Base-by-base conservation (phyloP, 2,329 filamentous ascomycete species). In the Alternaria novae-zelandiae region DNA sequence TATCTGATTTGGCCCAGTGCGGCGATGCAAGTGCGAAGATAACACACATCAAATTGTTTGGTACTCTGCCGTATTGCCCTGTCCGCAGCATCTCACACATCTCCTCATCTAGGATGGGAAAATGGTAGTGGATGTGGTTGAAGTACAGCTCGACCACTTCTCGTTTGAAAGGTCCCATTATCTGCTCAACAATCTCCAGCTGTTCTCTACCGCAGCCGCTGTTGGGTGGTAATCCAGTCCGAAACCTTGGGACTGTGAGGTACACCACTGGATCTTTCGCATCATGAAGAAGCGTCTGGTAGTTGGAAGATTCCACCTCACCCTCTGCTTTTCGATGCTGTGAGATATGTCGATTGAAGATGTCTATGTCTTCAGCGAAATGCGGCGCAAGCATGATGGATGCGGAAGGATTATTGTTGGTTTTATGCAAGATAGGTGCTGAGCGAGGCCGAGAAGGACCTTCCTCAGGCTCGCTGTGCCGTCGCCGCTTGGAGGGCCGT, bases 281-380 rank as follows among this genome's bases (percentile, higher is more conserved):
- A 56, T 78, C 82, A 56, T 82, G 85, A 2, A 83, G 84, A 30
- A 86, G 82, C 8, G 85, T 83, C 50, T 84, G 84, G 63, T 86
- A 87, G 15, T 81, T 82, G 8, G 71, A 74, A 6, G 67, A 63
- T 28, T 81, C 82, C 12, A 74, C 59, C 17, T 77, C 72, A 10
- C 63, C 67, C 10, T 66, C 70, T 10, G 68, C 46, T 43, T 70
- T 74, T 13, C 70, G 68, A 26, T 78, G 73, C 50, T 80, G 71
- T 3, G 73, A 75, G 20, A 82, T 76, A 43, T 82, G 80, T 30
- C 78, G 74, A 44, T 81, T 78, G 15, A 82, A 70, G 5, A 81
- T 76, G 20, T 82, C 75, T 8, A 82, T 71, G 54, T 82, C 81
- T 59, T 82, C 81, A 0, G 80, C 80, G 44, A 82, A 73, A 60